Conservation (phyloP, 805 yeast genomes). For the Cyberlindnera meyerae region DNA sequence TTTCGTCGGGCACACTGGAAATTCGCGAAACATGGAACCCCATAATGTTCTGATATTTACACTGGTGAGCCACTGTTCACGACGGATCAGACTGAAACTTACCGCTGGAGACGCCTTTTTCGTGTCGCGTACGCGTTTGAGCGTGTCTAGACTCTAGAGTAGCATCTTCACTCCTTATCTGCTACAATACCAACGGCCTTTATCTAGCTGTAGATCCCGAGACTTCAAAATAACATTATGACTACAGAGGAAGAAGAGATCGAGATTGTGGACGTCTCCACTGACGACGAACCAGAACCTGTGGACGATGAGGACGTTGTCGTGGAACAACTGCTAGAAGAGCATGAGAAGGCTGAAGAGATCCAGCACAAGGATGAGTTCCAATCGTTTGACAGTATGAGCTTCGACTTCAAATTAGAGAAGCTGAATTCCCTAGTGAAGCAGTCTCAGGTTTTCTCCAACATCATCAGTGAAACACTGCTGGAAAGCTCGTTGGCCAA, state of each 20-base stretch:
- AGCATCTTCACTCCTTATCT: too few relatives aligned
- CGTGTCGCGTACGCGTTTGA: conserved; percentile 1
- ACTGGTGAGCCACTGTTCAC: not conserved
- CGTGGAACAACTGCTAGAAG: conserved; percentile 15
- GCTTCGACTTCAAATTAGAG: conserved; percentile 54
- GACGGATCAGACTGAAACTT: not conserved
- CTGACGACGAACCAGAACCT: too few relatives aligned
- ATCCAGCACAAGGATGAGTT: conserved; percentile 7
- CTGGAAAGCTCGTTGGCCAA: conserved; percentile 42
- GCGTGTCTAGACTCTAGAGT: too few relatives aligned
- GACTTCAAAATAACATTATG: not conserved
- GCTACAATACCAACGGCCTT: too few relatives aligned
- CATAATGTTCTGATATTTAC: conserved; percentile 16
- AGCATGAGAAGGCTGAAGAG: conserved; percentile 8
- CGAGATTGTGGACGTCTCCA: not conserved
- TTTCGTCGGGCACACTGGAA: not conserved
- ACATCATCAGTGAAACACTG: conserved; percentile 78
- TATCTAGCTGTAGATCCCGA: too few relatives aligned
- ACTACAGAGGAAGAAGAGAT: conserved; percentile 2
- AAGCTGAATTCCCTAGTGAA: conserved; percentile 73
- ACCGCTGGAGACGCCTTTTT: not conserved
- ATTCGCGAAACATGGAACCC: conserved; percentile 2
- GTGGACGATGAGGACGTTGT: too few relatives aligned
- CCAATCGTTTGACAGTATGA: conserved; percentile 34
- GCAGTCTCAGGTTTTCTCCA: conserved; percentile 81